Evolutionary conservation across 2,329 filamentous ascomycete genomes (phyloP).

Genomic region (Trichophaea hybrida): DNA sequence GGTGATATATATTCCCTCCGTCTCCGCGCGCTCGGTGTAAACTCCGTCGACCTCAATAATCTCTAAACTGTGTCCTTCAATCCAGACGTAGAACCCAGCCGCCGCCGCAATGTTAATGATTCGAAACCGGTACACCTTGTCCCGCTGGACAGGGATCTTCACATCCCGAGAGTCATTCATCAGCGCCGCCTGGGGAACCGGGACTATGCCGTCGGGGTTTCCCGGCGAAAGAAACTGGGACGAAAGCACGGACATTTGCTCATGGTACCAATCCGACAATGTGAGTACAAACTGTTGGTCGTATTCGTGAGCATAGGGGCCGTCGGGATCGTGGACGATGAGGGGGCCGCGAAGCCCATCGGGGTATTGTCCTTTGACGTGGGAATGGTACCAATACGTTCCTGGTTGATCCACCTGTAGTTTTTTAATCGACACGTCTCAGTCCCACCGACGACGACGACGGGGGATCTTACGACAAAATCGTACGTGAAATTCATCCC

Average conservation of each 20-base stretch:
- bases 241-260: slow-evolving; percentile 39
- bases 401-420: slow-evolving; percentile 46
- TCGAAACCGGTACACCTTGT: slow-evolving; percentile 58
- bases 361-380: slow-evolving; percentile 52
- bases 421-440: background rate
- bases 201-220: slow-evolving; percentile 43
- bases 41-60: slow-evolving; percentile 62
- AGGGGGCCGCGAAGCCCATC: slow-evolving; percentile 53
- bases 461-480: slow-evolving; percentile 42
- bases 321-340: slow-evolving; percentile 47
- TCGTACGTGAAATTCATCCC: slow-evolving; percentile 55
- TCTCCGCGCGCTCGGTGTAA: slow-evolving; percentile 46
- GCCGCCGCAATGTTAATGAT: slow-evolving; percentile 63
- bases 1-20: slow-evolving; percentile 50
- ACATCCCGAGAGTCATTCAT: slow-evolving; percentile 56
- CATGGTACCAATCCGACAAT: slow-evolving; percentile 58
- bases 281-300: slow-evolving; percentile 51
- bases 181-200: slow-evolving; percentile 52
- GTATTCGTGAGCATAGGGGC: slow-evolving; percentile 43
- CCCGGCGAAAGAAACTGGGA: slow-evolving; percentile 36
- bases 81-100: slow-evolving; percentile 44
- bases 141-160: slow-evolving; percentile 45
- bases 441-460: background rate
- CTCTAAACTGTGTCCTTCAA: slow-evolving; percentile 51
- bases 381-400: slow-evolving; percentile 69